phyloP scores from a whole-genome alignment of 108 stramenopile species.

The Discostella stelligeroides region DNA sequence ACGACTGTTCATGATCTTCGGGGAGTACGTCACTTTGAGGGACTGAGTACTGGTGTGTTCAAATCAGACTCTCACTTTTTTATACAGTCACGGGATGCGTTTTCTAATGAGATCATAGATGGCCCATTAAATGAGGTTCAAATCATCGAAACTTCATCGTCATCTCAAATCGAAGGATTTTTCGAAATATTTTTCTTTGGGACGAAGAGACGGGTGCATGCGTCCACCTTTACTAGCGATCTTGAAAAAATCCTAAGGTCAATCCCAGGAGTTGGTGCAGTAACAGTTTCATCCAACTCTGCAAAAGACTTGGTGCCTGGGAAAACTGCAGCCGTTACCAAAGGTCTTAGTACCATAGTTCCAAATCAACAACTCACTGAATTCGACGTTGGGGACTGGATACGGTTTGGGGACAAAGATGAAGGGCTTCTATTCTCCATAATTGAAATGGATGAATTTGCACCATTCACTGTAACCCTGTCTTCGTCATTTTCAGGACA shows the following conservation, averaged over 20 bases:
- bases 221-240: constrained; percentile 38
- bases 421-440: constrained; percentile 58
- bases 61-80: constrained; percentile 48
- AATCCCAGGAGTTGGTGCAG: constrained; percentile 61
- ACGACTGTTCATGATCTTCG: constrained; percentile 55
- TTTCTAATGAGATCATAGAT: constrained; percentile 53
- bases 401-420: constrained; percentile 53
- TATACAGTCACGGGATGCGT: constrained; percentile 64
- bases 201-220: constrained; percentile 18
- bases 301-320: constrained; percentile 48
- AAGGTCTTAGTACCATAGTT: constrained; percentile 50
- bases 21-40: constrained; percentile 47
- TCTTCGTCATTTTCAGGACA: constrained; percentile 53
- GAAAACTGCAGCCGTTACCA: constrained; percentile 49
- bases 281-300: constrained; percentile 60
- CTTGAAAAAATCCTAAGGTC: constrained; percentile 60
- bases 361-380: constrained; percentile 28
- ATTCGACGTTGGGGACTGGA: constrained; percentile 70
- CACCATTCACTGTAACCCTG: constrained; percentile 56
- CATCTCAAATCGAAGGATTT: constrained; percentile 43
- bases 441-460: constrained; percentile 26
- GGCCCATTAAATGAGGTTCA: constrained; percentile 67
- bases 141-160: constrained; percentile 63
- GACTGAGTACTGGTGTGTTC: constrained; percentile 55
- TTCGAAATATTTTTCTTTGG: constrained; percentile 56